Evolutionary conservation across 75 land plant species (phyloP).

Genomic region (Picea sitchensis): DNA sequence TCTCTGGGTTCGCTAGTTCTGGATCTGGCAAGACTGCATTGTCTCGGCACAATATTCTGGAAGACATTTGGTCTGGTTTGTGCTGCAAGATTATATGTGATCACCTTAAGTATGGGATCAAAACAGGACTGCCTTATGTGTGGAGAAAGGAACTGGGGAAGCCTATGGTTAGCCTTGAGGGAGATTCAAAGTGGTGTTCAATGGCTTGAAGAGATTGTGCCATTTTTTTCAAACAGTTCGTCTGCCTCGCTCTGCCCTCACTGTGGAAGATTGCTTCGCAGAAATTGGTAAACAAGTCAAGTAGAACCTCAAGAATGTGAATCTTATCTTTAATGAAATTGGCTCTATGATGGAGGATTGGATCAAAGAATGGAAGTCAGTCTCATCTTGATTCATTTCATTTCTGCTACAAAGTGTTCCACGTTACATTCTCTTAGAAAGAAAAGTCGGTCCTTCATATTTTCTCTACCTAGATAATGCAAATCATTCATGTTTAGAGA

Average conservation of each 20-base stretch:
- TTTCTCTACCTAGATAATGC: neutral
- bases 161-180: slow-evolving; percentile 42
- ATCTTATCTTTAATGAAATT: slow-evolving; percentile 54
- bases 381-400: neutral
- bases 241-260: slow-evolving; percentile 37
- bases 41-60: slow-evolving; percentile 52
- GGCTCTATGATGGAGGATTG: slow-evolving; percentile 74
- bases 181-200: slow-evolving; percentile 45
- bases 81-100: slow-evolving; percentile 79
- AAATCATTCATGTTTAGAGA: neutral
- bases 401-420: neutral
- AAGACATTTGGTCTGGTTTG: slow-evolving; percentile 85
- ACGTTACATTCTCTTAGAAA: neutral
- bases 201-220: slow-evolving; percentile 63
- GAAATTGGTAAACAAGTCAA: slow-evolving; percentile 60
- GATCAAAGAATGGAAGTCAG: slow-evolving; percentile 57
- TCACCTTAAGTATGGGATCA: slow-evolving; percentile 68
- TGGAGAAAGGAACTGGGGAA: slow-evolving; percentile 38
- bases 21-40: slow-evolving; percentile 24
- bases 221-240: slow-evolving; percentile 64
- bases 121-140: slow-evolving; percentile 85
- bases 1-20: slow-evolving; percentile 21
- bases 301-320: slow-evolving; percentile 36
- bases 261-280: slow-evolving; percentile 61
- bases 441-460: neutral